phyloP scores from a whole-genome alignment of 2,329 filamentous ascomycete species.

The Diaporthe aspalathi region DNA sequence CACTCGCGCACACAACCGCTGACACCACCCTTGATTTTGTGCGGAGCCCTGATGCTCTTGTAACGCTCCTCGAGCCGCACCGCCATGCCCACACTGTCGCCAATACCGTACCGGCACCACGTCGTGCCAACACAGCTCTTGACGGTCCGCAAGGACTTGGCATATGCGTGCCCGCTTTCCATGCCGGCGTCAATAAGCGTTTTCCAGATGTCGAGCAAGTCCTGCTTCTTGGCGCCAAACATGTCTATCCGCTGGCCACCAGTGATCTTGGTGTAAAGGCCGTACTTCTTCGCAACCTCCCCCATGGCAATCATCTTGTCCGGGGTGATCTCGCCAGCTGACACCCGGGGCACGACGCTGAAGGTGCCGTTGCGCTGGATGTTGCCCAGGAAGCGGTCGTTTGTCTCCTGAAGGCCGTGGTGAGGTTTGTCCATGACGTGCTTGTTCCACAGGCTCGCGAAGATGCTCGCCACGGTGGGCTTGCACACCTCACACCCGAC shows the following conservation, averaged over 20 bases:
- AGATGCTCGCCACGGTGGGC: slow-evolving; percentile 82
- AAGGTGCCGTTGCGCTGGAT: slow-evolving; percentile 94
- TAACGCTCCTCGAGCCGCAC: slow-evolving; percentile 89
- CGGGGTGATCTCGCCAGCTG: slow-evolving; percentile 87
- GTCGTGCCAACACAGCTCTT: slow-evolving; percentile 93
- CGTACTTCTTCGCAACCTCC: slow-evolving; percentile 84
- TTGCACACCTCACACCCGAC: slow-evolving; percentile 90
- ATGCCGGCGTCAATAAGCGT: slow-evolving; percentile 84
- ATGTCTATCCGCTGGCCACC: slow-evolving; percentile 92
- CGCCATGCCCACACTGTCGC: slow-evolving; percentile 91
- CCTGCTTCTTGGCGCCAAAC: slow-evolving; percentile 91
- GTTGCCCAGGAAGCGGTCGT: slow-evolving; percentile 88
- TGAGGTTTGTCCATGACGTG: slow-evolving; percentile 78
- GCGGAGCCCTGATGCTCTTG: slow-evolving; percentile 88
- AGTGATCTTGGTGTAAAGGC: slow-evolving; percentile 91
- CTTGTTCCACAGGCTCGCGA: slow-evolving; percentile 84
- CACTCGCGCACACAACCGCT: slow-evolving; percentile 94
- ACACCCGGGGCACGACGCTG: slow-evolving; percentile 85
- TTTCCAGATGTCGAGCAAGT: slow-evolving; percentile 84
- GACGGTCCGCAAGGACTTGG: slow-evolving; percentile 87
- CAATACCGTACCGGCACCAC: slow-evolving; percentile 90
- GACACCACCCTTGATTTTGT: slow-evolving; percentile 92
- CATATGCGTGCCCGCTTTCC: slow-evolving; percentile 92
- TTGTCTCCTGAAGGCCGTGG: slow-evolving; percentile 88
- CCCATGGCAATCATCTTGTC: slow-evolving; percentile 88